Percentiles rank a stretch among this genome's conserved stretches.
Evolutionary conservation across 2,329 filamentous ascomycete species (phyloP).

Genomic region (Metarhizium album): DNA sequence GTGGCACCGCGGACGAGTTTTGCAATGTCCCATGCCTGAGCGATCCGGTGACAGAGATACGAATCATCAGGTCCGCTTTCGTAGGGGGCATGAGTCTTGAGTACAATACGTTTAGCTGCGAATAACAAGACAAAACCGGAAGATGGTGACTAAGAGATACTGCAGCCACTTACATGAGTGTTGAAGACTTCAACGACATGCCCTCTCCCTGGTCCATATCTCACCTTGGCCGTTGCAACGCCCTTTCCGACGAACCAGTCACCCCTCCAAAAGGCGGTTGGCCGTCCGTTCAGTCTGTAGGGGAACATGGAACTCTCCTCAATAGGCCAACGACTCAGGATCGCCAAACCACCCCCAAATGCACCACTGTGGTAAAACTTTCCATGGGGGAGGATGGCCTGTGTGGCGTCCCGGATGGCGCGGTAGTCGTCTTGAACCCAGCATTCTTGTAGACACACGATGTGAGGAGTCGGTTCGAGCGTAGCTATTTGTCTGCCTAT

Average conservation of each 20-base stretch:
- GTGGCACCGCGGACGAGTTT: constrained; percentile 77
- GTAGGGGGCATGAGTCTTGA: constrained; percentile 67
- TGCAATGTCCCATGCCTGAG: constrained; percentile 90
- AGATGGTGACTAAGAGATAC: neutral
- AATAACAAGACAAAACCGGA: neutral
- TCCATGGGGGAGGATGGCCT: constrained; percentile 67
- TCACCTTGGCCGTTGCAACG: constrained; percentile 71
- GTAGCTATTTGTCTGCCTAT: constrained; percentile 72
- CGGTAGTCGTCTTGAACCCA: constrained; percentile 82
- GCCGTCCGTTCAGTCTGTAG: constrained; percentile 87
- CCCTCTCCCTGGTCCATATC: constrained; percentile 51
- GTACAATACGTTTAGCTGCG: neutral
- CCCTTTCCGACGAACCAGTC: constrained; percentile 98
- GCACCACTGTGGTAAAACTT: constrained; percentile 90
- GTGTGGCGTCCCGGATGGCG: constrained; percentile 63
- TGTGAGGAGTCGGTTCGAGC: constrained; percentile 59
- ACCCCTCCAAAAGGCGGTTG: constrained; percentile 85
- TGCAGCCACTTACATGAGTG: constrained; percentile 55
- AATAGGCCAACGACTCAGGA: constrained; percentile 86
- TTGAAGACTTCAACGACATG: constrained; percentile 83
- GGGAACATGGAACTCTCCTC: constrained; percentile 75
- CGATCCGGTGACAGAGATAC: constrained; percentile 81
- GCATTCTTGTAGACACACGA: constrained; percentile 91
- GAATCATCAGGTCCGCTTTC: constrained; percentile 68
- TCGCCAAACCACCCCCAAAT: constrained; percentile 81